Evolutionary conservation across 352 stramenopile species (phyloP).

Genomic region (Globisporangium barbulae): DNA sequence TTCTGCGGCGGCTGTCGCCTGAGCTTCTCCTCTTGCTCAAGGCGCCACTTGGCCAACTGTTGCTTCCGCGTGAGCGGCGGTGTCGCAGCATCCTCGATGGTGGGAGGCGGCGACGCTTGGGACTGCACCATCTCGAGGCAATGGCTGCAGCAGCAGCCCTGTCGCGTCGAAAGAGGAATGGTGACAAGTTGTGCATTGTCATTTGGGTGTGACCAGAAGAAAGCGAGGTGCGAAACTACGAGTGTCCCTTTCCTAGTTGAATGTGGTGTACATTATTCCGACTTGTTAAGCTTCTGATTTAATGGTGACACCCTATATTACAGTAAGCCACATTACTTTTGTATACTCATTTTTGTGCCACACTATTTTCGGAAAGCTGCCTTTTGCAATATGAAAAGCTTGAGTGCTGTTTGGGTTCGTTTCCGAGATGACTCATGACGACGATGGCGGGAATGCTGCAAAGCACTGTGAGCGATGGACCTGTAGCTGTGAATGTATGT

Average conservation of each 20-base stretch:
- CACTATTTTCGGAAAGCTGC: constrained; percentile 4
- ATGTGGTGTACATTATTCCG: not conserved
- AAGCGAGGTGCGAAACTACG: not conserved
- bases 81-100: not conserved
- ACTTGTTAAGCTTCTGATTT: not conserved
- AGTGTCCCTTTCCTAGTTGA: constrained; percentile 9
- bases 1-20: constrained; percentile 1
- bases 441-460: no score
- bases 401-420: not conserved
- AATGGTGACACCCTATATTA: not conserved
- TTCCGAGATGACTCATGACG: not conserved
- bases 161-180: constrained; percentile 1
- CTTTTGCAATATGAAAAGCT: constrained; percentile 5
- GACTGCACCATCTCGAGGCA: constrained; percentile 8
- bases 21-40: constrained; percentile 9
- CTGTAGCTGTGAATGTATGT: no score
- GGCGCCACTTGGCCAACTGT: constrained; percentile 24
- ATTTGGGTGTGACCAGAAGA: not conserved
- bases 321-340: not conserved
- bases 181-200: not conserved
- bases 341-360: not conserved
- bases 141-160: not conserved
- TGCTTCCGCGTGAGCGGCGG: constrained; percentile 23
- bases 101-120: constrained; percentile 3
- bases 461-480: no score